phyloP scores from a whole-genome alignment of 192 early-diverging fungal species.

The Gonapodya sp. region DNA sequence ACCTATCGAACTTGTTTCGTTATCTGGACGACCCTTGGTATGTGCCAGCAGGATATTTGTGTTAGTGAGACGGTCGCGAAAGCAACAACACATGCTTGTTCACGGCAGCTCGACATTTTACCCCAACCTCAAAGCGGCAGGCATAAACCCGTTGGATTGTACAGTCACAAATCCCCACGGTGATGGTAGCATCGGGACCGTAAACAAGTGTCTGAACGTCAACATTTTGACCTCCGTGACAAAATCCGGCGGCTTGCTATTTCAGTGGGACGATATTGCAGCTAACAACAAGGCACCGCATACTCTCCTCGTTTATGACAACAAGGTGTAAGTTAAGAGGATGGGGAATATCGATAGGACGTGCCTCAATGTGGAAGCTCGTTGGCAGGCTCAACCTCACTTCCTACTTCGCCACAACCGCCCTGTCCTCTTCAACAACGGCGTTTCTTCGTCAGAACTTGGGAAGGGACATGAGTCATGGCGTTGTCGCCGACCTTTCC shows the following conservation, averaged over 20 bases:
- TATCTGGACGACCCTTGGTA: not conserved
- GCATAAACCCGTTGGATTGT: not conserved
- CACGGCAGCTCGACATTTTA: not conserved
- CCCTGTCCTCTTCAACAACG: constrained; percentile 11
- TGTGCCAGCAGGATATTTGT: not conserved
- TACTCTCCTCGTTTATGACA: not conserved
- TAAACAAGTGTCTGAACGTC: not conserved
- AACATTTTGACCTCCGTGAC: not conserved
- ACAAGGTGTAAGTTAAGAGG: not conserved
- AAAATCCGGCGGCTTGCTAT: not conserved
- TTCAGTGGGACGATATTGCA: not conserved
- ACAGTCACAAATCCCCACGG: not conserved
- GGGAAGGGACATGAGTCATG: constrained; percentile 29
- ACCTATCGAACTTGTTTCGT: not conserved
- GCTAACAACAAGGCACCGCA: not conserved
- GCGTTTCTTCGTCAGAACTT: not conserved
- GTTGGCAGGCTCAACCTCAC: constrained; percentile 4
- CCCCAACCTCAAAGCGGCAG: not conserved
- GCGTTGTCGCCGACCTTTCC: constrained; percentile 9
- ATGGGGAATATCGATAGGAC: not conserved
- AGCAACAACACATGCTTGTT: not conserved
- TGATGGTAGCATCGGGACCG: not conserved
- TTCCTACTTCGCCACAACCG: not conserved
- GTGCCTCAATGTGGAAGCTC: not conserved
- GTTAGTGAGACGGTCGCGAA: too few species aligned